Evolutionary conservation across 2,329 filamentous ascomycete genomes (phyloP), one percentile per base, ranked within the genome.

Genomic region (Paramyrothecium sp.): DNA sequence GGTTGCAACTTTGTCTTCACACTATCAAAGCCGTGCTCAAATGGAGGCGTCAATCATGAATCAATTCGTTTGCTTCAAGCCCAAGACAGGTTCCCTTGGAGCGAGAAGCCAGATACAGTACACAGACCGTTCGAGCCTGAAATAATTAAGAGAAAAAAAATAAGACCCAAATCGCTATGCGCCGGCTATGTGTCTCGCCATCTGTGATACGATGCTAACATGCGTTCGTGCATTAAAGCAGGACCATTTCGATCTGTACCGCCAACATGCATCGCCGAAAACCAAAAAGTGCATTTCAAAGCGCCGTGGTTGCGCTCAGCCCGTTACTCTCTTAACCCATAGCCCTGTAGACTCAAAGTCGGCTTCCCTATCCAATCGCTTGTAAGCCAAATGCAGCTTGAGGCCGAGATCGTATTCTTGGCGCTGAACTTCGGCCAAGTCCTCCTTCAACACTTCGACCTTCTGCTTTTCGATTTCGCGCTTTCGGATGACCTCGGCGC

Each of bases 341-440:
- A 96, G 74, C 30, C 84, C 84, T 0, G 87, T 88, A 12, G 84
- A 85, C 66, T 90, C 87, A 65, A 80, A 89, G 34, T 81, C 78
- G 2, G 81, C 81, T 54, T 89, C 82, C 61, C 88, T 83, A 65
- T 93, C 89, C 64, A 87, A 81, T 51, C 90, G 83, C 76, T 91
- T 93, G 74, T 90, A 89, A 11, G 89, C 88, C 21, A 89, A 79
- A 69, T 91, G 85, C 55, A 95, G 77, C 71, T 87, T 88, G 65
- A 95, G 75, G 1, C 91, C 91, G 47, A 93, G 75, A 56, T 95
- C 90, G 67, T 94, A 89, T 72, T 92, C 89, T 71, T 94, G 87
- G 61, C 86, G 81, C 71, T 86, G 83, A 23, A 95, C 84, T 60
- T 92, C 89, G 3, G 87, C 83, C 38, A 94, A 79, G 69, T 93